Conservation (phyloP, 495 filamentous ascomycete genomes). For the Hamigera avellanea region DNA sequence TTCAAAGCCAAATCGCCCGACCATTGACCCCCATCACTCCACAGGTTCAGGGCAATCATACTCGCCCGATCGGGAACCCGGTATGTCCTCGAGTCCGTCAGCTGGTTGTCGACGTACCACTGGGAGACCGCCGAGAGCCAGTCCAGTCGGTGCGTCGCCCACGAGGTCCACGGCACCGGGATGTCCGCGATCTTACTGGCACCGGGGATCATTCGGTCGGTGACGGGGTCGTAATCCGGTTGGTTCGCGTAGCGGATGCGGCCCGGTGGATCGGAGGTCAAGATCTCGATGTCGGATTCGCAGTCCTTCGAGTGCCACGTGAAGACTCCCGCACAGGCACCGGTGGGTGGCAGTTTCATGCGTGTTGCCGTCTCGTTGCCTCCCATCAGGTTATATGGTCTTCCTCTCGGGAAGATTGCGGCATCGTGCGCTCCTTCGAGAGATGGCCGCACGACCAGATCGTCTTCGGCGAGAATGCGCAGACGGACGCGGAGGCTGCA, state of each 20-base stretch:
- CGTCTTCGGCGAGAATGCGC: constrained; percentile 17
- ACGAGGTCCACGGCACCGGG: constrained; percentile 45
- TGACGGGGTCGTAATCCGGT: constrained; percentile 38
- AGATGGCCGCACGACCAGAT: constrained; percentile 6
- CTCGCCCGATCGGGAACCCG: constrained; percentile 48
- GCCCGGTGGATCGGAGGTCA: constrained; percentile 44
- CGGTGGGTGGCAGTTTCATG: constrained; percentile 14
- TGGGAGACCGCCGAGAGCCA: constrained; percentile 50
- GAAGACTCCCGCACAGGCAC: constrained; percentile 62
- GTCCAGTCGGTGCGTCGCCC: constrained; percentile 63
- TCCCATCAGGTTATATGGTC: not conserved
- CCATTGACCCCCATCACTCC: constrained; percentile 67
- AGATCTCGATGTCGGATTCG: constrained; percentile 70
- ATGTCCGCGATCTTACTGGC: constrained; percentile 20
- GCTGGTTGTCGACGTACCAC: constrained; percentile 54
- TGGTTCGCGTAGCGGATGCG: constrained; percentile 66
- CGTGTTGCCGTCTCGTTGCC: too few species aligned
- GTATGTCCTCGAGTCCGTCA: constrained; percentile 48
- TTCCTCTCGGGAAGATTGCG: constrained; percentile 1
- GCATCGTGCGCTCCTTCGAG: constrained; percentile 1
- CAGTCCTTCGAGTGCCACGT: constrained; percentile 51
- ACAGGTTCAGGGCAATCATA: constrained; percentile 57
- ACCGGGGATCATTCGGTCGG: constrained; percentile 22
- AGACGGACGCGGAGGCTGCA: constrained; percentile 51
- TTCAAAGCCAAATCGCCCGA: constrained; percentile 56